phyloP scores from a whole-genome alignment of 2,329 filamentous ascomycete species.

The Arthrobotrys megalospora region DNA sequence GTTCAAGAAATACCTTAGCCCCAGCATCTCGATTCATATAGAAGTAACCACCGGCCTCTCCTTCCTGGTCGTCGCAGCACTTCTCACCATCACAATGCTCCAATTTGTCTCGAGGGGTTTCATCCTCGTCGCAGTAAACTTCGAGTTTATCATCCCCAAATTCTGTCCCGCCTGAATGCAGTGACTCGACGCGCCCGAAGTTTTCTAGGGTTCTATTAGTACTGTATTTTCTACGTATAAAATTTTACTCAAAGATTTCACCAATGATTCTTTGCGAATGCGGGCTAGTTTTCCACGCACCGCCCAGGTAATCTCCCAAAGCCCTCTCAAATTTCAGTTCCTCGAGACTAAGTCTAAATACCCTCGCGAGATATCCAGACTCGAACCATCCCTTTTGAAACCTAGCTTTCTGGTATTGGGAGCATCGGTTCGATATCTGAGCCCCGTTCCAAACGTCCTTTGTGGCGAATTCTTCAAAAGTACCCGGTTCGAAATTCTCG shows the following conservation, averaged over 20 bases:
- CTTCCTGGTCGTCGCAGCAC: conserved; percentile 24
- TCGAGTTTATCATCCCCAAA: conserved; percentile 17
- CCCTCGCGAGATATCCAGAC: conserved; percentile 33
- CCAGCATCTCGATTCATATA: conserved; percentile 3
- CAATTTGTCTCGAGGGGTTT: background rate
- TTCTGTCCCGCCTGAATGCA: conserved; percentile 31
- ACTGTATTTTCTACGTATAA: too few relatives aligned
- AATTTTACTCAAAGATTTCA: background rate
- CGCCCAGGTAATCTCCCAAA: conserved; percentile 34
- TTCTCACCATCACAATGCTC: background rate
- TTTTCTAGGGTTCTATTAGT: conserved; percentile 33
- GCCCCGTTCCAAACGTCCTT: conserved; percentile 25
- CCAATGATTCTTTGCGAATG: conserved; percentile 30
- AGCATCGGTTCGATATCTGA: conserved; percentile 21
- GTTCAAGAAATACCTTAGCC: background rate
- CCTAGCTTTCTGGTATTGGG: background rate
- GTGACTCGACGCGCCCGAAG: conserved; percentile 9
- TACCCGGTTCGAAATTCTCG: background rate
- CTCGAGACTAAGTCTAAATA: conserved; percentile 9
- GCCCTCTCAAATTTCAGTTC: conserved; percentile 37
- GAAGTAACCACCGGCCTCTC: conserved; percentile 5
- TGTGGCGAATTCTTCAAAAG: background rate
- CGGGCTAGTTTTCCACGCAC: conserved; percentile 31
- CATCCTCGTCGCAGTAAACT: conserved; percentile 33
- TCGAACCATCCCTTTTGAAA: conserved; percentile 32